Percentiles rank a stretch among this genome's conserved stretches.
These are phyloP conservation scores for Backusella psychrophila DNA, from an alignment of 192 early-diverging fungal species.

Conservation along the genomic window DNA sequence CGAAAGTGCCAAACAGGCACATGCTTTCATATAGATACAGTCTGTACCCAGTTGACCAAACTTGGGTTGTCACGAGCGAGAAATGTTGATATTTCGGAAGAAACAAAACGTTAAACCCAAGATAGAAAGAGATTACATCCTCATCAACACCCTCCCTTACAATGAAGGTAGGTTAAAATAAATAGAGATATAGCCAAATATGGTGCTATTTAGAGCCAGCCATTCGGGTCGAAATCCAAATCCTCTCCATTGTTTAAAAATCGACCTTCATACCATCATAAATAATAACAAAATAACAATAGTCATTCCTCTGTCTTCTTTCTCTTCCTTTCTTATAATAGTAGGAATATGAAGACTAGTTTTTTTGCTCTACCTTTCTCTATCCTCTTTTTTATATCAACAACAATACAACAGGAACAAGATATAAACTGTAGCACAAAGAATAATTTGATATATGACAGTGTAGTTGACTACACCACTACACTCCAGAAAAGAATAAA, in stretches of 20 bases:
- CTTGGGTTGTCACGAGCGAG: too few relatives aligned
- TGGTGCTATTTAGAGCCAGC: background rate
- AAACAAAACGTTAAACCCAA: background rate
- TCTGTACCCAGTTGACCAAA: too few relatives aligned
- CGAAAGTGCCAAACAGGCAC: too few relatives aligned
- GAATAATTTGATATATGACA: background rate
- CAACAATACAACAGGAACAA: background rate
- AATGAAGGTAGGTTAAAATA: background rate
- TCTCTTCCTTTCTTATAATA: background rate
- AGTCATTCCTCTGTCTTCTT: background rate
- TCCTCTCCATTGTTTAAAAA: background rate
- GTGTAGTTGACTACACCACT: background rate
- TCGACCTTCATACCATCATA: background rate
- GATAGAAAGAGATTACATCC: background rate
- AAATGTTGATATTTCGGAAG: background rate
- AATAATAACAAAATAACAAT: background rate
- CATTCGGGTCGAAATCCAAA: background rate
- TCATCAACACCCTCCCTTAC: background rate
- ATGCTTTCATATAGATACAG: too few relatives aligned
- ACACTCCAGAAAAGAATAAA: conserved; percentile 9
- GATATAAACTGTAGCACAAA: background rate
- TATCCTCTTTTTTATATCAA: background rate
- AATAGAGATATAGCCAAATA: background rate
- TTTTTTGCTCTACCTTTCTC: background rate
- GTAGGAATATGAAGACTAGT: background rate